These are phyloP conservation scores for Ulota crispa DNA, from an alignment of 225 moss, liverwort and hornwort species.

Conservation along the genomic window DNA sequence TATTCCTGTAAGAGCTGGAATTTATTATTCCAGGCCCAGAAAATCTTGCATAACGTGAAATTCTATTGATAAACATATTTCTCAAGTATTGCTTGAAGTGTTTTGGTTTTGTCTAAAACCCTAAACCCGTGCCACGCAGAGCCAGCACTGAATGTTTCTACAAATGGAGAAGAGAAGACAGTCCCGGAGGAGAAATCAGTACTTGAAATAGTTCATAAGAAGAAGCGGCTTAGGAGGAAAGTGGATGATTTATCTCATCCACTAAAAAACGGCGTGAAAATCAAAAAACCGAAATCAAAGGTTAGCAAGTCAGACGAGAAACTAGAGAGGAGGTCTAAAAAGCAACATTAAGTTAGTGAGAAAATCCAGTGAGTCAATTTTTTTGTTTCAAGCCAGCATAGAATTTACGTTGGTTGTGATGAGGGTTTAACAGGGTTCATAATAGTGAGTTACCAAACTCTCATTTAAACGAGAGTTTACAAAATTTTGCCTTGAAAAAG, in stretches of 20 bases:
- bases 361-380: neutral
- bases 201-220: constrained; percentile 11
- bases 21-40: neutral
- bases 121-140: constrained; percentile 9
- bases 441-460: neutral
- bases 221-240: constrained; percentile 35
- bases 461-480: neutral
- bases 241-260: constrained; percentile 3
- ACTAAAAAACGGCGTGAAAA: constrained; percentile 19
- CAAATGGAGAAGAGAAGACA: neutral
- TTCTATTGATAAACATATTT: neutral
- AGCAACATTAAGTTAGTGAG: constrained; percentile 14
- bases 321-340: constrained; percentile 16
- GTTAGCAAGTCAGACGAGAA: neutral
- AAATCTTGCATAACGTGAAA: neutral
- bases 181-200: neutral
- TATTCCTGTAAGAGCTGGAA: neutral
- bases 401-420: neutral
- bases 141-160: neutral
- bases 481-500: neutral
- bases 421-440: neutral
- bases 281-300: constrained; percentile 13
- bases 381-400: neutral
- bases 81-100: neutral
- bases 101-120: neutral